phyloP scores from a whole-genome alignment of 129 eudicot species.

The Arctium lappa region DNA sequence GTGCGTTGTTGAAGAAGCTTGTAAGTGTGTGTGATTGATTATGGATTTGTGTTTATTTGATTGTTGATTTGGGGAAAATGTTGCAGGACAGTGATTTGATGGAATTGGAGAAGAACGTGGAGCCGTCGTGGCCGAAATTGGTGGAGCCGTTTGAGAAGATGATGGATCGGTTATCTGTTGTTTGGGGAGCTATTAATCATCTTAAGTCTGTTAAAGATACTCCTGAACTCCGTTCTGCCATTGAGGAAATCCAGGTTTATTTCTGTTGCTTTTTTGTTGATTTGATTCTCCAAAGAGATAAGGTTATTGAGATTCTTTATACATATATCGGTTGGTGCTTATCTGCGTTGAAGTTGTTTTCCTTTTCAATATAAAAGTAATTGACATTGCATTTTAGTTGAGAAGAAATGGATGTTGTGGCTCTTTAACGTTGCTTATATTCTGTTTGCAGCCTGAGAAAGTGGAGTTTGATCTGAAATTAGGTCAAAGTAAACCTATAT shows the following conservation, averaged over 20 bases:
- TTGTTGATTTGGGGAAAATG: slow-evolving; percentile 11
- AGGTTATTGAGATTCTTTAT: neutral
- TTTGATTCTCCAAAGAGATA: neutral
- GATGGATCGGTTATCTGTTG: slow-evolving; percentile 61
- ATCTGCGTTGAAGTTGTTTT: neutral
- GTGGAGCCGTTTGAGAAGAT: slow-evolving; percentile 86
- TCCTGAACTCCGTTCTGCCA: slow-evolving; percentile 87
- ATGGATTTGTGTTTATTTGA: slow-evolving; percentile 5
- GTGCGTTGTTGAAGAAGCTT: slow-evolving; percentile 67
- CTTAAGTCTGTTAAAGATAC: slow-evolving; percentile 82
- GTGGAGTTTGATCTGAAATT: slow-evolving; percentile 79
- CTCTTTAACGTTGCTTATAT: slow-evolving; percentile 3
- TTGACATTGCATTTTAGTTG: neutral
- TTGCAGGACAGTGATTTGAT: slow-evolving; percentile 69
- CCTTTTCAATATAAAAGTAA: neutral
- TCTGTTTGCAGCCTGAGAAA: slow-evolving; percentile 83
- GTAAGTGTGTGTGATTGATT: slow-evolving; percentile 39
- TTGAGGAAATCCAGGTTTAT: slow-evolving; percentile 88
- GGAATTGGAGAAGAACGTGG: slow-evolving; percentile 80
- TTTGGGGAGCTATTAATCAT: slow-evolving; percentile 97
- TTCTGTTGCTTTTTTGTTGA: slow-evolving; percentile 3
- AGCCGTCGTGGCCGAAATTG: slow-evolving; percentile 86
- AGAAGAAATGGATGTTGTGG: neutral
- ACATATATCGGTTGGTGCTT: neutral
- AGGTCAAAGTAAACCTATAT: slow-evolving; percentile 90